Evolutionary conservation across 2,329 filamentous ascomycete species (phyloP).

Genomic region (Aplosporella prunicola): DNA sequence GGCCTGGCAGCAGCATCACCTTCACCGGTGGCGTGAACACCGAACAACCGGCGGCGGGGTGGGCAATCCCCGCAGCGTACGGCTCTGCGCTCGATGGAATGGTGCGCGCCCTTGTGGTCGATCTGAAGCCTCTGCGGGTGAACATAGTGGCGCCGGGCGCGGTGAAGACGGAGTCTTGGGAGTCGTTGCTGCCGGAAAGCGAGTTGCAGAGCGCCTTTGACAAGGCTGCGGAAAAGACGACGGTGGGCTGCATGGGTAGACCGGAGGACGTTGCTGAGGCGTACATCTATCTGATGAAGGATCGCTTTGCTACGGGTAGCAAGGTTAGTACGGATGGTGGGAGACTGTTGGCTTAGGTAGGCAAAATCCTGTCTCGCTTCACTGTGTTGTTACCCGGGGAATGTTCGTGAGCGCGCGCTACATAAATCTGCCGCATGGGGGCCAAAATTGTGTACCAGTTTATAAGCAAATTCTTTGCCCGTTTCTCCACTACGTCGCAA

Average conservation of each 20-base stretch:
- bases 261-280: constrained; percentile 31
- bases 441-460: too few relatives aligned
- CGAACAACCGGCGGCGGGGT: constrained; percentile 26
- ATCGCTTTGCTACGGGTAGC: constrained; percentile 36
- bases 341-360: constrained; percentile 1
- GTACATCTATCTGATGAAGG: constrained; percentile 41
- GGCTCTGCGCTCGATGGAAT: constrained; percentile 31
- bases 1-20: constrained; percentile 27
- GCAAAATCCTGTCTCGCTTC: too few relatives aligned
- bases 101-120: constrained; percentile 48
- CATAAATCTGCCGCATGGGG: too few relatives aligned
- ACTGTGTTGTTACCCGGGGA: too few relatives aligned
- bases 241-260: constrained; percentile 19
- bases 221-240: constrained; percentile 18
- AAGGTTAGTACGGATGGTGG: constrained; percentile 37
- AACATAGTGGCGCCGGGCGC: constrained; percentile 52
- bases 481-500: too few relatives aligned
- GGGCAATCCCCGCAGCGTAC: constrained; percentile 21
- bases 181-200: constrained; percentile 14
- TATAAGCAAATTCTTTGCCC: too few relatives aligned
- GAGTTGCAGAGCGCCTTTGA: neutral
- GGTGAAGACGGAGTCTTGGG: constrained; percentile 37
- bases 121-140: constrained; percentile 54
- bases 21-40: constrained; percentile 32
- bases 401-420: too few relatives aligned